phyloP scores from a whole-genome alignment of 2,329 filamentous ascomycete genomes.

The Alternaria dauci region DNA sequence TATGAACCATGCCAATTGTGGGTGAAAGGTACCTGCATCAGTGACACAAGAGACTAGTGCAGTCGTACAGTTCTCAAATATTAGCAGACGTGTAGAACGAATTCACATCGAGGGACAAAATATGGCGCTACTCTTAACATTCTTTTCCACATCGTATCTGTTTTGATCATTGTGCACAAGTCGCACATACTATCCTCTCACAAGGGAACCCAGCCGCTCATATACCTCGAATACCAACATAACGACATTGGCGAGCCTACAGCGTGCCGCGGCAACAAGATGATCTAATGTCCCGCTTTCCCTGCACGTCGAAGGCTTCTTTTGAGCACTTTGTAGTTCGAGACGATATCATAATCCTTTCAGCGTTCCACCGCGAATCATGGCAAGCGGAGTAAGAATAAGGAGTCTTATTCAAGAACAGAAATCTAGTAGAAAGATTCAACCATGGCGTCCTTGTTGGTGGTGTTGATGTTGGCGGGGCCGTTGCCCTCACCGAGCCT shows the following conservation, averaged over 20 bases:
- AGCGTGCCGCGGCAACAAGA: not conserved
- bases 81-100: not conserved
- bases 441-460: constrained; percentile 96
- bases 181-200: constrained; percentile 1
- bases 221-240: not conserved
- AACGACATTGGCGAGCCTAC: not conserved
- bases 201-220: not conserved
- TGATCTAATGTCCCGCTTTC: not conserved
- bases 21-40: constrained; percentile 12
- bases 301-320: constrained; percentile 1
- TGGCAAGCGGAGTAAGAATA: not conserved
- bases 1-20: constrained; percentile 18
- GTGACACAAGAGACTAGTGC: not conserved
- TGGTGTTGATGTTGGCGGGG: constrained; percentile 79
- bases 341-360: not conserved
- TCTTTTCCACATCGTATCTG: constrained; percentile 1
- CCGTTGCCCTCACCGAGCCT: constrained; percentile 85
- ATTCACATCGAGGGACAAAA: not conserved
- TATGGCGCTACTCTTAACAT: not conserved
- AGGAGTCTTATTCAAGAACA: not conserved
- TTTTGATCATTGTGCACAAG: not conserved
- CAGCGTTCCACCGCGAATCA: not conserved
- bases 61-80: not conserved
- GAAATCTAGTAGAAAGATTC: constrained; percentile 92
- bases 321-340: not conserved